These are phyloP conservation scores for Wolfiporia cocos DNA, from an alignment of 1,284 basidiomycete genomes.

Conservation along the genomic window DNA sequence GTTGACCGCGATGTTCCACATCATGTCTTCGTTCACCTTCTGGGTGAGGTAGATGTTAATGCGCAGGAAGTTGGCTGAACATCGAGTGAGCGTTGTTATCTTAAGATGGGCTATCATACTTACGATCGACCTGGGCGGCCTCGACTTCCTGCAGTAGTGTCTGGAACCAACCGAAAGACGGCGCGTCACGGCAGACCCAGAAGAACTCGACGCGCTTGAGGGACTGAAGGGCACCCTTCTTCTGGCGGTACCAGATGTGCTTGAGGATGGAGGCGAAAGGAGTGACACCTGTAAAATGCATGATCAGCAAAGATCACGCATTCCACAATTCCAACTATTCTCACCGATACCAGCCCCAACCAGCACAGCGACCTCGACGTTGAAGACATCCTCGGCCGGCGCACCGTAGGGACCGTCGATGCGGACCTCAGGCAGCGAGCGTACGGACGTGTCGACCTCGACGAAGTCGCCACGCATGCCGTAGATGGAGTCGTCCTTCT, in stretches of 20 bases:
- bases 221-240: conserved; percentile 65
- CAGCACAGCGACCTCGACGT: conserved; percentile 77
- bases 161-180: conserved; percentile 94
- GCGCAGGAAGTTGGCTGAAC: conserved; percentile 85
- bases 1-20: conserved; percentile 88
- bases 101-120: conserved; percentile 26
- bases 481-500: conserved; percentile 44
- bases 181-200: conserved; percentile 85
- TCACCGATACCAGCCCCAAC: conserved; percentile 86
- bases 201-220: conserved; percentile 86
- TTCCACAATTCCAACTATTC: conserved; percentile 12
- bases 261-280: conserved; percentile 90
- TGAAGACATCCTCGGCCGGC: conserved; percentile 87
- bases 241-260: conserved; percentile 90
- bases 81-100: conserved; percentile 5
- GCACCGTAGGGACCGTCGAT: conserved; percentile 88
- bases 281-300: conserved; percentile 54
- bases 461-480: conserved; percentile 69
- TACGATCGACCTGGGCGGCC: conserved; percentile 76
- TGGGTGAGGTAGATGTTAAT: conserved; percentile 90
- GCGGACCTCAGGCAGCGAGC: conserved; percentile 62
- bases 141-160: conserved; percentile 80
- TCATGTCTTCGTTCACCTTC: conserved; percentile 78
- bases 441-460: conserved; percentile 55
- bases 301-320: conserved; percentile 1